Evolutionary conservation across 805 yeast species (phyloP), one percentile per base, ranked within the genome.

Genomic region (Wickerhamomyces sydowiorum): DNA sequence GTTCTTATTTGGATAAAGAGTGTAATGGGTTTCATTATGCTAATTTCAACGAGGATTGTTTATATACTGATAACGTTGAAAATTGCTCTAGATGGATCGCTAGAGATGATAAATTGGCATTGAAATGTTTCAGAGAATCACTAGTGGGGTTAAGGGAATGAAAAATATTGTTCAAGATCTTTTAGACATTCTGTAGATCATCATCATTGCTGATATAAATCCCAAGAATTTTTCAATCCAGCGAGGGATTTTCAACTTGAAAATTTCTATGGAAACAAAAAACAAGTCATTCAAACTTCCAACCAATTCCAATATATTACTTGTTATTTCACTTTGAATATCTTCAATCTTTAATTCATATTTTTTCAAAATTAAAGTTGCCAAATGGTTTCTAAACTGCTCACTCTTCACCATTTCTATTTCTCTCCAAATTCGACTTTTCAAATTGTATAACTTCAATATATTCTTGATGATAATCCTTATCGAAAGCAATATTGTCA

Each of bases 11-110:
- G 36, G 67, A 66, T 33, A 61, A 63, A 27, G 73, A 70, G 20
- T 78, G 85, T 45, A 60, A 69, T 2, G 69, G 73, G 1, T 70
- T 73, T 38, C 63, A 70, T 42, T 76, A 72, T 69, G 82, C 80
- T 0, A 66, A 73, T 41, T 75, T 76, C 43, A 54, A 62, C 15
- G 49, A 45, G 5, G 53, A 63, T 3, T 56, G 63, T 30, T 57
- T 61, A 21, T 50, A 56, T 8, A 67, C 78, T 0, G 54, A 56
- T 2, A 53, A 62, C 9, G 57, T 57, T 12, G 51, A 51, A 1
- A 50, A 59, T 4, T 62, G 70, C 14, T 67, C 79, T 1, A 51
- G 57, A 7, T 76, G 82, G 82, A 49, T 70, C 0, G 69, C 74
- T 0, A 60, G 61, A 4, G 72, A 69, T 39, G 78, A 74, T 47